phyloP scores from a whole-genome alignment of 106 monocot genomes.

The Dendrobium huoshanense region DNA sequence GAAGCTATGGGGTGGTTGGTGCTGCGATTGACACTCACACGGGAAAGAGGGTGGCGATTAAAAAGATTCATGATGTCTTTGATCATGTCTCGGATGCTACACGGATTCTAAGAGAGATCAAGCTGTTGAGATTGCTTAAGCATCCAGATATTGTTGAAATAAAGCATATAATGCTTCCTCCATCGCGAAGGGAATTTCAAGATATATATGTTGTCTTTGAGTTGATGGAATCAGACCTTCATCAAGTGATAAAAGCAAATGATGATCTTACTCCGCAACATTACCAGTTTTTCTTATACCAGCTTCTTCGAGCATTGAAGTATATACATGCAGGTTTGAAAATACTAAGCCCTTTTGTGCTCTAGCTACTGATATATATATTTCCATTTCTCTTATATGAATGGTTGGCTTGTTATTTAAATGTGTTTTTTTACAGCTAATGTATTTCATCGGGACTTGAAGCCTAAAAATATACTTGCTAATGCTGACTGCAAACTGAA shows the following conservation, averaged over 20 bases:
- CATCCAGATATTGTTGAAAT: conserved; percentile 66
- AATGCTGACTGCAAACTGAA: conserved; percentile 69
- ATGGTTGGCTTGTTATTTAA: neutral
- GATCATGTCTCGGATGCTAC: conserved; percentile 65
- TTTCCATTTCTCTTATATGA: neutral
- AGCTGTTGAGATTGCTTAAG: conserved; percentile 44
- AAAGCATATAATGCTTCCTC: conserved; percentile 61
- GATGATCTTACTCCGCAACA: conserved; percentile 58
- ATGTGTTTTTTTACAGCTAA: conserved; percentile 28
- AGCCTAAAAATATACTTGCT: conserved; percentile 61
- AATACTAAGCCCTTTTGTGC: neutral
- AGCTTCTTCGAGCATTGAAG: conserved; percentile 52
- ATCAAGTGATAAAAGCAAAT: conserved; percentile 62
- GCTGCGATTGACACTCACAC: conserved; percentile 39
- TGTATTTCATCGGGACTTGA: conserved; percentile 57
- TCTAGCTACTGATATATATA: neutral
- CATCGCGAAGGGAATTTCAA: conserved; percentile 48
- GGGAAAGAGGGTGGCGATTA: conserved; percentile 48
- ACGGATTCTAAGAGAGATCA: conserved; percentile 58
- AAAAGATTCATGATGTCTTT: conserved; percentile 65
- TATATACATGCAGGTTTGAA: conserved; percentile 48
- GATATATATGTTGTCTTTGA: conserved; percentile 66
- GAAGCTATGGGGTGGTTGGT: conserved; percentile 63
- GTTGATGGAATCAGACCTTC: conserved; percentile 66
- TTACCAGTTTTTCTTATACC: conserved; percentile 61